Evolutionary conservation across 768 basidiomycete genomes (phyloP).

Genomic region (Suillus discolor): DNA sequence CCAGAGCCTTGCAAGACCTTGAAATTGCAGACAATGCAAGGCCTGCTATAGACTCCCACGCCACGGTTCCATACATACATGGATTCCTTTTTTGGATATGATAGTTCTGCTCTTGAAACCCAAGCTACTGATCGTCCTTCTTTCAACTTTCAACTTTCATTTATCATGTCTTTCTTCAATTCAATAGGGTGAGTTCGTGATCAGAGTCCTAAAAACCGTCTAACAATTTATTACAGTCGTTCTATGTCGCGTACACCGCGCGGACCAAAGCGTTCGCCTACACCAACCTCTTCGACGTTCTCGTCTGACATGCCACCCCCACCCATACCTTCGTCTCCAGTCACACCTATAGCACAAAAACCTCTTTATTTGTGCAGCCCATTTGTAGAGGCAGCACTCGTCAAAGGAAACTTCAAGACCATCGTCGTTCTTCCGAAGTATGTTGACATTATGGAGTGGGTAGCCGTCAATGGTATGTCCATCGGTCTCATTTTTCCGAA

Average conservation of each 20-base stretch:
- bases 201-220: background rate
- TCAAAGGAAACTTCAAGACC: constrained; percentile 98
- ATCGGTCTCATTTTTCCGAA: too few relatives aligned
- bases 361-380: constrained; percentile 91
- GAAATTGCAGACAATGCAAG: constrained; percentile 11
- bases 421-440: constrained; percentile 97
- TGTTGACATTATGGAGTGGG: constrained; percentile 96
- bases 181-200: constrained; percentile 62
- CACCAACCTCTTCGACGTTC: constrained; percentile 70
- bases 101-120: background rate
- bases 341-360: constrained; percentile 38
- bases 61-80: background rate
- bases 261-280: constrained; percentile 70
- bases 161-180: constrained; percentile 79
- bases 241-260: constrained; percentile 78
- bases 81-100: background rate
- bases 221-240: constrained; percentile 45
- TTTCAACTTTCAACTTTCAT: background rate
- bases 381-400: constrained; percentile 92
- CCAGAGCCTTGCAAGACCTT: constrained; percentile 28
- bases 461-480: constrained; percentile 86
- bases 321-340: constrained; percentile 43
- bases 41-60: constrained; percentile 23
- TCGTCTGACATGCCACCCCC: constrained; percentile 46
- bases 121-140: background rate